Percentiles rank a stretch among this genome's conserved stretches.
These are phyloP conservation scores for Aurifilum marmelostoma DNA, from an alignment of 2,329 filamentous ascomycete genomes.

Conservation along the genomic window DNA sequence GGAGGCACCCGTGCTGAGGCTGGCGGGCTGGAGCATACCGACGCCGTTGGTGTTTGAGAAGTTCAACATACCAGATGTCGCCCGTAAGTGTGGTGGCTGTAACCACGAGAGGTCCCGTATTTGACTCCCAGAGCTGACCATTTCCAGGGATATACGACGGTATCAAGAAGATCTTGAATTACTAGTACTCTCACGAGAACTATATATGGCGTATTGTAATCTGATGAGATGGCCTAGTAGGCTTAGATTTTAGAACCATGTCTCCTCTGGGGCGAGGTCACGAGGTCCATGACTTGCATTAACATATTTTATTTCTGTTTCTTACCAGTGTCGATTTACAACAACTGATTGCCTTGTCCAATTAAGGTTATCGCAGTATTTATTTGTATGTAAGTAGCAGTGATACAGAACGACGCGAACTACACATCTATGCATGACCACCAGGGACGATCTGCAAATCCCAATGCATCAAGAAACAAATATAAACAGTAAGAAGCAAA, in stretches of 20 bases:
- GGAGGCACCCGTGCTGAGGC: slow-evolving; percentile 81
- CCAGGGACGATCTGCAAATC: background rate
- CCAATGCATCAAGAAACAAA: background rate
- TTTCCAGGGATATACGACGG: slow-evolving; percentile 69
- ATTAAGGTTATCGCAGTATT: no score
- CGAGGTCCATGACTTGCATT: background rate
- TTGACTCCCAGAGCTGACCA: slow-evolving; percentile 34
- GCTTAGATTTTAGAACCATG: background rate
- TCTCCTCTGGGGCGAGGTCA: background rate
- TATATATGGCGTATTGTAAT: background rate
- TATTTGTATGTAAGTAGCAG: background rate
- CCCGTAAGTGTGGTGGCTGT: slow-evolving; percentile 66
- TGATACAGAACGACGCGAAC: background rate
- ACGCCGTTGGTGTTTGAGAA: slow-evolving; percentile 78
- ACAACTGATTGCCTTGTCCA: no score
- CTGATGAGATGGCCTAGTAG: background rate
- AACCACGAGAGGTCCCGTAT: background rate
- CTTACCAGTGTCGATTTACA: background rate
- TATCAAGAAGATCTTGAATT: slow-evolving; percentile 68
- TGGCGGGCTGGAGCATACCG: slow-evolving; percentile 90
- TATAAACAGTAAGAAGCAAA: no score
- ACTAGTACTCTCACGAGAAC: slow-evolving; percentile 44
- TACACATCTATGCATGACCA: no score
- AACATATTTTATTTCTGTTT: background rate
- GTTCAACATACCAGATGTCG: slow-evolving; percentile 82